A percentile compares a stretch with the other conserved stretches of the same genome.
These are phyloP conservation scores for Amanita muscaria DNA, from an alignment of 768 basidiomycete genomes.

Conservation along the genomic window DNA sequence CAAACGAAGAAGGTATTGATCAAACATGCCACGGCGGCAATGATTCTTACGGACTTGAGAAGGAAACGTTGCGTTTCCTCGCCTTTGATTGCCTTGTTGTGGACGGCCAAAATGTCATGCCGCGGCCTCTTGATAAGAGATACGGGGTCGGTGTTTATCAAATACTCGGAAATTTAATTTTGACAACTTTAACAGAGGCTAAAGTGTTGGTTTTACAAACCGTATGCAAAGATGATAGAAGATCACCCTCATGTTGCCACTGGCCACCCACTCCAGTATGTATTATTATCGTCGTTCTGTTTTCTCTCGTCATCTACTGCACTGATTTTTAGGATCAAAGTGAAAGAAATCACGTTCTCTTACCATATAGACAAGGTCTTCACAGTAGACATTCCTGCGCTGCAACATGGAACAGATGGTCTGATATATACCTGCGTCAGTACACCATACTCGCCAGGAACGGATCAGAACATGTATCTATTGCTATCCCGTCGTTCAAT, in stretches of 20 bases:
- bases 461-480: constrained; percentile 81
- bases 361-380: constrained; percentile 88
- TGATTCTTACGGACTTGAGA: constrained; percentile 9
- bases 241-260: constrained; percentile 61
- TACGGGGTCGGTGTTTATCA: constrained; percentile 76
- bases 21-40: background rate
- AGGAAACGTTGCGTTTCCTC: constrained; percentile 79
- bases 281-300: background rate
- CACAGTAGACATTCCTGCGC: constrained; percentile 66
- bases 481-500: background rate
- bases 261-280: constrained; percentile 72
- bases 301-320: background rate
- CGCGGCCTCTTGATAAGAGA: constrained; percentile 70
- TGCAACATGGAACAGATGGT: constrained; percentile 92
- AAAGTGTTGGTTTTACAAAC: constrained; percentile 73
- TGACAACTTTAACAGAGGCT: too few species aligned
- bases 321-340: constrained; percentile 73
- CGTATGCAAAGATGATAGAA: constrained; percentile 60
- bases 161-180: too few species aligned
- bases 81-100: constrained; percentile 92
- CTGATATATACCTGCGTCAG: constrained; percentile 92
- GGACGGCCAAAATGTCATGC: constrained; percentile 82
- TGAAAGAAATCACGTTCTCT: constrained; percentile 82
- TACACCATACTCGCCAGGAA: constrained; percentile 75
- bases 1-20: constrained; percentile 53